Evolutionary conservation across 2,329 filamentous ascomycete genomes (phyloP), one percentile per base, ranked within the genome.

Genomic region (Lasiodiplodia sp.): DNA sequence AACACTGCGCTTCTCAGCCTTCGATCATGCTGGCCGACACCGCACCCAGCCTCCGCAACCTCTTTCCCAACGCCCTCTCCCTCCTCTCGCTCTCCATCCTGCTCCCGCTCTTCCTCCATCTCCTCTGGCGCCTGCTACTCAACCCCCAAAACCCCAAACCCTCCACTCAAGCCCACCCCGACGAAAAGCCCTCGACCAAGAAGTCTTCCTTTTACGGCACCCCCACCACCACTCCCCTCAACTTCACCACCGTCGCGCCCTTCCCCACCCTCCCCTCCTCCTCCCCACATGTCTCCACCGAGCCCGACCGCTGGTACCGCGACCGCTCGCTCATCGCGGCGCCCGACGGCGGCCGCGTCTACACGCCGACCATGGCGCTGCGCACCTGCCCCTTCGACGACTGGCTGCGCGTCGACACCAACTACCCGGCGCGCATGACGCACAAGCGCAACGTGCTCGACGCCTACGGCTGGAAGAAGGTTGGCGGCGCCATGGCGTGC

Each of bases 381-480:
- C 56, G 66, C 34, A 7, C 34, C 21, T 47, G 38, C 25, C 4
- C 66, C 0, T 8, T 18, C 4, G 34, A 23, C 51, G 66, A 68
- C 66, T 63, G 66, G 66, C 47, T 68, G 16, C 66, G 66, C 25
- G 37, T 68, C 47, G 66, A 68, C 34, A 12, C n/a, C 3, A 64
- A 64, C 57, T 57, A 63, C 28, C 18, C 66, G 21, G 23, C 21
- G 2, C 66, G 57, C 47, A 64, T 68, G 57, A 34, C 34, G 51
- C 66, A 63, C 56, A 68, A 63, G 44, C 34, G 25, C 23, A 18
- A 16, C 49, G 23, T 55, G 4, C 34, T 52, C 4, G 55, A 37
- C 28, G 7, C 28, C 5, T 5, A 31, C 57, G 47, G 40, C 21
- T 25, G 66, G 55, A 5, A 47, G 4, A 1, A 18, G 18, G n/a